Evolutionary conservation across 108 stramenopile species (phyloP).

Genomic region (Pseudonitzschia pungens): DNA sequence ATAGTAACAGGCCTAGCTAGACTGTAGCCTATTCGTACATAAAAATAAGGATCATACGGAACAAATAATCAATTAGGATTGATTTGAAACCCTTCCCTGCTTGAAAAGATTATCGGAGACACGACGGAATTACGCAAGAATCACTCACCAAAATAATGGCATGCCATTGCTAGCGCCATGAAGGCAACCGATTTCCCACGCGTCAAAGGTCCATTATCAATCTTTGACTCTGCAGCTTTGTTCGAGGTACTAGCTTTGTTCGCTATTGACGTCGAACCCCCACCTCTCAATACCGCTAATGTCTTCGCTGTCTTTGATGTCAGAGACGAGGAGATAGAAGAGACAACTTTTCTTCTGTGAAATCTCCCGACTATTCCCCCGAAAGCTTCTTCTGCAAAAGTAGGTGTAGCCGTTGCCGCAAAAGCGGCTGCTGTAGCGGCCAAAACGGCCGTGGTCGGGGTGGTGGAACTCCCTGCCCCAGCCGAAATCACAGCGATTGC

Average conservation of each 20-base stretch:
- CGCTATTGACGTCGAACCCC: background rate
- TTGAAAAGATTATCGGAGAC: background rate
- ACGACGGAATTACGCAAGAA: background rate
- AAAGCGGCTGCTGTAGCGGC: background rate
- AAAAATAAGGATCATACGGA: background rate
- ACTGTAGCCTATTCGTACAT: slow-evolving; percentile 36
- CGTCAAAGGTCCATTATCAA: slow-evolving; percentile 1
- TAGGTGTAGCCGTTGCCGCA: background rate
- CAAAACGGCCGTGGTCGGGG: background rate
- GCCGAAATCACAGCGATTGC: background rate
- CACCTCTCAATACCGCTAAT: slow-evolving; percentile 8
- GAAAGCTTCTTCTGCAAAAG: background rate
- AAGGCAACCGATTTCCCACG: slow-evolving; percentile 54
- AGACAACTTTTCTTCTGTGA: slow-evolving; percentile 1
- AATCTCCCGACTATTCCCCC: background rate
- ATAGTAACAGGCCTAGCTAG: slow-evolving; percentile 73
- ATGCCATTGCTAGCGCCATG: slow-evolving; percentile 77
- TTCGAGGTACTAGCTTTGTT: background rate
- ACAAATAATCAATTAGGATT: background rate
- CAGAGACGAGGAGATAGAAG: background rate
- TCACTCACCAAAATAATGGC: slow-evolving; percentile 62
- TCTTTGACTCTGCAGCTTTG: background rate
- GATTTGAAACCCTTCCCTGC: background rate
- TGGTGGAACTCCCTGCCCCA: background rate
- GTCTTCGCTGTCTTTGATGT: background rate